phyloP scores from a whole-genome alignment of 106 monocot species.

The Allium fistulosum region DNA sequence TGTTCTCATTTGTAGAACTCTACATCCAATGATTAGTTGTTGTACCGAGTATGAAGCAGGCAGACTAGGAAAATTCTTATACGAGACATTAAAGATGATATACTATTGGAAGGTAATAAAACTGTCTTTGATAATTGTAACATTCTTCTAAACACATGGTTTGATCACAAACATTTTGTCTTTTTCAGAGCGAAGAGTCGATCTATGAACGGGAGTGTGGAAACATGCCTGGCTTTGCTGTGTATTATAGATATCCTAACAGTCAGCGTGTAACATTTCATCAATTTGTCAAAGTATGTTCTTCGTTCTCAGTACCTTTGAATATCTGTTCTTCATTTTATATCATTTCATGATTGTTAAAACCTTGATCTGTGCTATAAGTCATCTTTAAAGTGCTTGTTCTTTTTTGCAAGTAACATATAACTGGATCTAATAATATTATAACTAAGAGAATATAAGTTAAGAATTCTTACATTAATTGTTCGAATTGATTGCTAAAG shows the following conservation, averaged over 20 bases:
- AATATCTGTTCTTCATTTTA: neutral
- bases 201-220: slow-evolving; percentile 96
- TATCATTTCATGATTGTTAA: too few relatives aligned
- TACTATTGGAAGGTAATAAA: slow-evolving; percentile 89
- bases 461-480: too few relatives aligned
- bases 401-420: neutral
- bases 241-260: slow-evolving; percentile 75
- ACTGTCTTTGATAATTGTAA: neutral
- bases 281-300: slow-evolving; percentile 74
- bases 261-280: slow-evolving; percentile 82
- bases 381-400: neutral
- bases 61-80: slow-evolving; percentile 87
- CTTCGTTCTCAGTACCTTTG: slow-evolving; percentile 6
- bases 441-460: neutral
- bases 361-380: neutral
- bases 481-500: too few relatives aligned
- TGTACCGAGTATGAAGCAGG: slow-evolving; percentile 98
- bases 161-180: neutral
- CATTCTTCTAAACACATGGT: neutral
- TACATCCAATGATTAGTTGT: slow-evolving; percentile 97
- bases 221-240: slow-evolving; percentile 96
- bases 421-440: neutral
- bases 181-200: slow-evolving; percentile 77
- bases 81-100: slow-evolving; percentile 90
- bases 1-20: slow-evolving; percentile 82